A percentile compares a stretch with the other conserved stretches of the same genome.
phyloP scores from a whole-genome alignment of 257 asterid species.

The Primulina eburnea region DNA sequence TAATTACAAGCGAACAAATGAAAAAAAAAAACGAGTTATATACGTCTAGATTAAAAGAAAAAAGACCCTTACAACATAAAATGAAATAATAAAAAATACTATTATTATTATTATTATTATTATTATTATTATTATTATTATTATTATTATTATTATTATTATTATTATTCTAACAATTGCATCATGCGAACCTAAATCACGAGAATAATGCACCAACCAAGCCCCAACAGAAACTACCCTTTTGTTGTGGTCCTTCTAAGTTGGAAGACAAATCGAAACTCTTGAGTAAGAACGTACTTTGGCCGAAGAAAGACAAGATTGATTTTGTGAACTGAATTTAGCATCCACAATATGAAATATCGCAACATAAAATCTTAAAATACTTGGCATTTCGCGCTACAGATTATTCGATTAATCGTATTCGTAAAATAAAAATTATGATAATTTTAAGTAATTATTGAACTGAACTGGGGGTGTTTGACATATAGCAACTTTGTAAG shows the following conservation, averaged over 20 bases:
- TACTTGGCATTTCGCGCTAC: neutral
- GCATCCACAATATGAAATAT: neutral
- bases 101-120: too few relatives aligned
- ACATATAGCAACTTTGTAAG: conserved; percentile 31
- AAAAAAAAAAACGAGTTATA: too few relatives aligned
- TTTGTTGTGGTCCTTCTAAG: conserved; percentile 37
- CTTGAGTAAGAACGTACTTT: conserved; percentile 17
- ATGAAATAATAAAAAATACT: too few relatives aligned
- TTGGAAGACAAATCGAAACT: conserved; percentile 36
- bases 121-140: too few relatives aligned
- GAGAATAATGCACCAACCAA: conserved; percentile 36
- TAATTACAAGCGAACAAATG: too few relatives aligned
- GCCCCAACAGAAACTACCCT: conserved; percentile 34
- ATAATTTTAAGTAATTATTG: too few relatives aligned
- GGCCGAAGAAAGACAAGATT: conserved; percentile 33
- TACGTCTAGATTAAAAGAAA: too few relatives aligned
- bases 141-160: too few relatives aligned
- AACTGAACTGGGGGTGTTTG: neutral
- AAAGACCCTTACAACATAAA: too few relatives aligned
- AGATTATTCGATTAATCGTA: neutral
- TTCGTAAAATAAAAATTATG: neutral
- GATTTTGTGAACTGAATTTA: conserved; percentile 29
- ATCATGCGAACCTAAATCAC: conserved; percentile 36
- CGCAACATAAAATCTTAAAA: too few relatives aligned
- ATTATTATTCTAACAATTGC: conserved; percentile 4